Conservation (phyloP, 257 asterid species). For the Mentha longifolia region DNA sequence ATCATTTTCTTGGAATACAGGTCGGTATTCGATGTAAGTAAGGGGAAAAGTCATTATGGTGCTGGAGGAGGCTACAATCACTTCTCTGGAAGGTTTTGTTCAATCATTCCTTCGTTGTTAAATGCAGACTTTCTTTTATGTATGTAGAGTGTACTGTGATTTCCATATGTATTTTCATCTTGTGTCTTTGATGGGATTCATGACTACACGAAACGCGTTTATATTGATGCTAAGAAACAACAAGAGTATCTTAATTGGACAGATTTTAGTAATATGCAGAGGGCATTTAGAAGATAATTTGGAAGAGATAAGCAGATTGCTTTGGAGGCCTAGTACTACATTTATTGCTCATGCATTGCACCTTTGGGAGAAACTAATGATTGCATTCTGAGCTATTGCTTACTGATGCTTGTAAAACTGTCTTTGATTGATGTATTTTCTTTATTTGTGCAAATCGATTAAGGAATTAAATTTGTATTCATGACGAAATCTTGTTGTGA, state of each 20-base stretch:
- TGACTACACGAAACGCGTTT: background rate
- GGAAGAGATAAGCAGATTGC: background rate
- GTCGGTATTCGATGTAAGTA: constrained; percentile 94
- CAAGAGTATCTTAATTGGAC: background rate
- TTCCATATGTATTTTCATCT: background rate
- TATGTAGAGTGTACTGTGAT: background rate
- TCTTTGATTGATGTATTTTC: background rate
- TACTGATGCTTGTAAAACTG: background rate
- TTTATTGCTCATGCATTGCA: background rate
- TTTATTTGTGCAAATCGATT: background rate
- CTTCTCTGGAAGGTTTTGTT: constrained; percentile 80
- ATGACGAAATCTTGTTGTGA: background rate
- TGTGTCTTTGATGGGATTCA: background rate
- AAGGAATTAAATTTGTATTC: background rate
- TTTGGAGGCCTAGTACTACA: background rate
- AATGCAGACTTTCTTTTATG: background rate
- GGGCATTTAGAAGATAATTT: background rate
- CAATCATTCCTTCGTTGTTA: background rate
- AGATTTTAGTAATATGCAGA: background rate
- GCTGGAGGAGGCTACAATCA: constrained; percentile 84
- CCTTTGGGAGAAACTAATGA: background rate
- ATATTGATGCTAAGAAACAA: background rate
- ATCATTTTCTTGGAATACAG: constrained; percentile 39
- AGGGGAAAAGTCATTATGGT: constrained; percentile 86
- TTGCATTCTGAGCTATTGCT: background rate